phyloP scores from a whole-genome alignment of 2,329 filamentous ascomycete species.

The Fusarium sp. region DNA sequence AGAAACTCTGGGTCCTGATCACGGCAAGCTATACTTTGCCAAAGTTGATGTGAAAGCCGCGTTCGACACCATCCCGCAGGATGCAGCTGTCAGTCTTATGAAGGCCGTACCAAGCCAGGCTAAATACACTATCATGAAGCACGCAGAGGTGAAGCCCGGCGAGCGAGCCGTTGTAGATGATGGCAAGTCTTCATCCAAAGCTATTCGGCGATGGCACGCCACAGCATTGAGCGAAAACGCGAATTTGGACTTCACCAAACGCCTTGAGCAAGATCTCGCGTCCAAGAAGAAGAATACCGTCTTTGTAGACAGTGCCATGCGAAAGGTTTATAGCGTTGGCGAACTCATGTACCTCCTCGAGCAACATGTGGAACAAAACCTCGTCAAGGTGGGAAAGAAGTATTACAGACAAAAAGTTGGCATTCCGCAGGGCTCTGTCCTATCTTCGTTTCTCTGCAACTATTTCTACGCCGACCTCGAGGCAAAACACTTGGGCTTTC shows the following conservation, averaged over 20 bases:
- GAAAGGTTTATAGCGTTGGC: constrained; percentile 64
- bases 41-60: constrained; percentile 93
- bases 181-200: constrained; percentile 46
- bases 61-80: constrained; percentile 94
- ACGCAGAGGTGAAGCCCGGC: constrained; percentile 73
- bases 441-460: constrained; percentile 89
- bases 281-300: constrained; percentile 70
- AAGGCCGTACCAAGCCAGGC: constrained; percentile 62
- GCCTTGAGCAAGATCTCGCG: constrained; percentile 53
- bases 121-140: constrained; percentile 75
- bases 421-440: constrained; percentile 90
- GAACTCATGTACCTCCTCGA: constrained; percentile 74
- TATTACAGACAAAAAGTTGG: constrained; percentile 88
- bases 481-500: constrained; percentile 71
- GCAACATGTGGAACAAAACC: constrained; percentile 84
- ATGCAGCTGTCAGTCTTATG: constrained; percentile 74
- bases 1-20: constrained; percentile 51
- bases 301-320: constrained; percentile 75
- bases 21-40: constrained; percentile 76
- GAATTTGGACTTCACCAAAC: constrained; percentile 54
- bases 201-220: constrained; percentile 61
- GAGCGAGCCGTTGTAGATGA: constrained; percentile 41
- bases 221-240: constrained; percentile 58
- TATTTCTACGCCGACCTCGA: constrained; percentile 96
- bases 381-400: constrained; percentile 88